Conservation (phyloP, 768 basidiomycete genomes). For the Naganishia vishniacii region DNA sequence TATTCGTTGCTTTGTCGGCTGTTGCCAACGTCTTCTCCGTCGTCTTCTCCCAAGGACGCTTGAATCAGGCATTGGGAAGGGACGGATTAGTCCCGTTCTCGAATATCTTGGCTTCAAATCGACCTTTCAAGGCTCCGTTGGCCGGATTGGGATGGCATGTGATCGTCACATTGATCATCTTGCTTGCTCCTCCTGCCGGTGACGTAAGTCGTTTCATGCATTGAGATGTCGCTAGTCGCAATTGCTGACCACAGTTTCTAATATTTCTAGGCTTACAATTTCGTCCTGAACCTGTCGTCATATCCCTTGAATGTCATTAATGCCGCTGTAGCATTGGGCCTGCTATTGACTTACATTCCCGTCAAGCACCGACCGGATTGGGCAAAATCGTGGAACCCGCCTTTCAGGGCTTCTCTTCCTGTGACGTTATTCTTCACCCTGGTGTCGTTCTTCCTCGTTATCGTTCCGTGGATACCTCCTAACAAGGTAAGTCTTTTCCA, state of each 20-base stretch:
- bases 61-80: slow-evolving; percentile 24
- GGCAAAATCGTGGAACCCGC: slow-evolving; percentile 11
- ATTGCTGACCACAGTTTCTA: background rate
- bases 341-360: slow-evolving; percentile 17
- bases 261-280: slow-evolving; percentile 13
- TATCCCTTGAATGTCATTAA: slow-evolving; percentile 25
- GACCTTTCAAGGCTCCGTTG: slow-evolving; percentile 29
- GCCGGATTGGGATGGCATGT: slow-evolving; percentile 25
- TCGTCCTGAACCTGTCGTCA: slow-evolving; percentile 22
- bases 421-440: slow-evolving; percentile 24
- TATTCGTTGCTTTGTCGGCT: slow-evolving; percentile 26
- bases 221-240: background rate
- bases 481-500: slow-evolving; percentile 1
- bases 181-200: slow-evolving; percentile 26
- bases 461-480: slow-evolving; percentile 30
- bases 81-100: slow-evolving; percentile 28
- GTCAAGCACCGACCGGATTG: background rate
- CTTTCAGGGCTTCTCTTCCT: slow-evolving; percentile 20
- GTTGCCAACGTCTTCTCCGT: slow-evolving; percentile 27
- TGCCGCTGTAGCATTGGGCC: slow-evolving; percentile 16
- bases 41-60: slow-evolving; percentile 24
- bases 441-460: slow-evolving; percentile 26
- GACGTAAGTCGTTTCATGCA: slow-evolving; percentile 17
- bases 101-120: slow-evolving; percentile 22
- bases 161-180: slow-evolving; percentile 27